Percentiles rank a stretch among this genome's conserved stretches.
phyloP scores from a whole-genome alignment of 2,329 filamentous ascomycete genomes.

The Aspergillus cejpii region DNA sequence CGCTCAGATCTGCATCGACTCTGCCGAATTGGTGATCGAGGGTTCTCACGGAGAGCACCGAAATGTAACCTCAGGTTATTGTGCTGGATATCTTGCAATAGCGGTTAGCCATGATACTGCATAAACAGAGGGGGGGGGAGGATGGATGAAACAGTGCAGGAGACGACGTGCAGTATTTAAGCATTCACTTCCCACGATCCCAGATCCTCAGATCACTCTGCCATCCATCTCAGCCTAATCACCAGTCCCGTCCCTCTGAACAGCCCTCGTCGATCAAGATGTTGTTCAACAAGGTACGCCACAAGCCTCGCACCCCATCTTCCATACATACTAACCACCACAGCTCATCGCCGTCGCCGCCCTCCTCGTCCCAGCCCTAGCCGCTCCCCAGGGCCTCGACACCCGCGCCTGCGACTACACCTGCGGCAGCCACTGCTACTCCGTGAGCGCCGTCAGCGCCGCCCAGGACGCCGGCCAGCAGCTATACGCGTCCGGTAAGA shows the following conservation, averaged over 20 bases:
- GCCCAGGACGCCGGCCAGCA: constrained; percentile 49
- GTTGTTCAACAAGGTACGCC: constrained; percentile 22
- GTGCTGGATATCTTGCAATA: background rate
- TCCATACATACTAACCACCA: background rate
- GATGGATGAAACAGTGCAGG: background rate
- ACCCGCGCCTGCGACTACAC: constrained; percentile 44
- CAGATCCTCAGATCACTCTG: background rate
- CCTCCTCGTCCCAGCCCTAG: constrained; percentile 19
- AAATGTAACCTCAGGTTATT: constrained; percentile 6
- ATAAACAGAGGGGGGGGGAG: background rate
- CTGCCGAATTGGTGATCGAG: constrained; percentile 8
- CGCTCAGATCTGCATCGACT: background rate
- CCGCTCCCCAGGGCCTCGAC: constrained; percentile 27
- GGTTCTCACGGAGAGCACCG: constrained; percentile 8
- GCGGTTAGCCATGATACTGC: background rate
- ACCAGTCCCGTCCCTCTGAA: too few relatives aligned
- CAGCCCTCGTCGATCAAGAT: constrained; percentile 13
- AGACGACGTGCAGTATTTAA: background rate
- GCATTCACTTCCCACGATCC: background rate
- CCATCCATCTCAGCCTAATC: too few relatives aligned
- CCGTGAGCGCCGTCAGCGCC: constrained; percentile 42
- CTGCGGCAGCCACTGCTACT: constrained; percentile 52
- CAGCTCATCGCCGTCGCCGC: constrained; percentile 7
- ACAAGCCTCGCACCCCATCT: background rate
- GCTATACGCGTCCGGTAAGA: constrained; percentile 40